A percentile compares a stretch with the other conserved stretches of the same genome.
Evolutionary conservation across 805 yeast genomes (phyloP).

Genomic region (Yarrowia alimentaria): DNA sequence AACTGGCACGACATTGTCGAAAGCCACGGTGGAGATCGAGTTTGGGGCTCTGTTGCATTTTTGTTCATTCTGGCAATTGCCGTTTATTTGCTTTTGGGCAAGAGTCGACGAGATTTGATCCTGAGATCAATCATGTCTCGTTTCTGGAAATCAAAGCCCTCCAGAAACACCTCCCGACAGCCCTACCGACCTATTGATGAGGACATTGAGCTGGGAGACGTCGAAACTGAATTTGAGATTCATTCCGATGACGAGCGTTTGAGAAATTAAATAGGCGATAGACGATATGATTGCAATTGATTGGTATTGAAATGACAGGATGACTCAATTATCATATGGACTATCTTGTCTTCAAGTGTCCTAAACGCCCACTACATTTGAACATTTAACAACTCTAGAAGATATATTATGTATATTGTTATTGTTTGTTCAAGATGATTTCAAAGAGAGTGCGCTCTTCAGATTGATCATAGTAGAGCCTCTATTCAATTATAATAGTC

Average conservation of each 20-base stretch:
- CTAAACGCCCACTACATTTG: too few relatives aligned
- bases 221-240: conserved; percentile 22
- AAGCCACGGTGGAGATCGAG: conserved; percentile 15
- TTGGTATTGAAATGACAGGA: too few relatives aligned
- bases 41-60: conserved; percentile 25
- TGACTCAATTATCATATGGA: too few relatives aligned
- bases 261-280: too few relatives aligned
- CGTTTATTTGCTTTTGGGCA: conserved; percentile 17
- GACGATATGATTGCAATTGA: too few relatives aligned
- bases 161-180: conserved; percentile 8
- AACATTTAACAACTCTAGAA: too few relatives aligned
- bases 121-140: conserved; percentile 11
- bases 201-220: conserved; percentile 22
- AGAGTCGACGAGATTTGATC: conserved; percentile 6
- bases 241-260: conserved; percentile 17
- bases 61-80: conserved; percentile 16
- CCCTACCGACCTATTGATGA: conserved; percentile 11
- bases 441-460: too few relatives aligned
- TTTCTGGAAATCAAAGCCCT: conserved; percentile 16
- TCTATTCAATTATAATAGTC: too few relatives aligned
- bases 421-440: too few relatives aligned
- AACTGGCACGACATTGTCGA: conserved; percentile 26
- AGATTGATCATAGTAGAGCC: too few relatives aligned
- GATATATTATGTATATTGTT: too few relatives aligned
- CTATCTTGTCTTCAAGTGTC: too few relatives aligned